Percentiles rank a stretch among this genome's conserved stretches.
These are phyloP conservation scores for Trapa bicornis DNA, from an alignment of 345 rosid genomes.

Conservation along the genomic window DNA sequence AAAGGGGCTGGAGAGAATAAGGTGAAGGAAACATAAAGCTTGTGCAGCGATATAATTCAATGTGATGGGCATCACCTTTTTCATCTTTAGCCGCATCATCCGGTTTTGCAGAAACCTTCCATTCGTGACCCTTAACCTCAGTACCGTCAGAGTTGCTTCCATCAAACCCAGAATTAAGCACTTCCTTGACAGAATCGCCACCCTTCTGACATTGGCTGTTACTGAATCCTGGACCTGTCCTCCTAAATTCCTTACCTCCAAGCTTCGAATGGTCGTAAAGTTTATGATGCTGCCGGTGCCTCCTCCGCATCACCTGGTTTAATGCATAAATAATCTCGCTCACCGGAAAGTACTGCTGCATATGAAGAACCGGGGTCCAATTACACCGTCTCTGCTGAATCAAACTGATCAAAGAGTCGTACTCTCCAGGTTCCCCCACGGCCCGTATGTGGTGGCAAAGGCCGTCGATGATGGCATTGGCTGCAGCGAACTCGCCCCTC, in stretches of 20 bases:
- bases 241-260: conserved; percentile 41
- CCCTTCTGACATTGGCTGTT: conserved; percentile 24
- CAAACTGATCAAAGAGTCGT: conserved; percentile 36
- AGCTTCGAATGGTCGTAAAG: conserved; percentile 40
- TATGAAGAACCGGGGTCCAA: conserved; percentile 65
- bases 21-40: no score
- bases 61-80: no score
- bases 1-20: no score
- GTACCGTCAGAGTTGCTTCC: not conserved
- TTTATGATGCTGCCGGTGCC: conserved; percentile 29
- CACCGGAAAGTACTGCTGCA: conserved; percentile 70
- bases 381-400: conserved; percentile 65
- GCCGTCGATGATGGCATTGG: conserved; percentile 75
- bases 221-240: conserved; percentile 35
- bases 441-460: conserved; percentile 55
- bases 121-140: no score
- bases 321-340: conserved; percentile 45
- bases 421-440: conserved; percentile 62
- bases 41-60: no score
- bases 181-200: conserved; percentile 27
- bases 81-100: no score
- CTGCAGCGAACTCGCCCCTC: conserved; percentile 81
- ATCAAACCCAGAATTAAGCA: conserved; percentile 15
- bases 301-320: conserved; percentile 49
- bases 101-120: no score